Conservation (phyloP, 768 basidiomycete species). For the Gyrodon lividus region DNA sequence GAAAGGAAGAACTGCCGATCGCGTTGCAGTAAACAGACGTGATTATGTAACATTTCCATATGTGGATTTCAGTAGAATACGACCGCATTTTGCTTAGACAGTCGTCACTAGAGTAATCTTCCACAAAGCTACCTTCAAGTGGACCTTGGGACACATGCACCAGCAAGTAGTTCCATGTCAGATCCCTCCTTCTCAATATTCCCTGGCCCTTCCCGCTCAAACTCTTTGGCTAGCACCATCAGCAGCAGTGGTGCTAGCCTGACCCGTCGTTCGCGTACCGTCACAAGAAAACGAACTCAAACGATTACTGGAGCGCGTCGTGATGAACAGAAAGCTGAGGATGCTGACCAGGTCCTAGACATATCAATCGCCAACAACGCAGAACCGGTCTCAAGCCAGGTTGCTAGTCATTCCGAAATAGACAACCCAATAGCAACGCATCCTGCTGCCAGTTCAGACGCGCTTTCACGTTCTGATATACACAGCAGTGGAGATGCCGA, state of each 20-base stretch:
- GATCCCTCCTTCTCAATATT: conserved; percentile 28
- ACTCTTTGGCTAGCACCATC: conserved; percentile 39
- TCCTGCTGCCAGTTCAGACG: conserved; percentile 13
- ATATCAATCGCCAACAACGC: conserved; percentile 27
- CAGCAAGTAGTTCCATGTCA: conserved; percentile 28
- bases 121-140: conserved; percentile 8
- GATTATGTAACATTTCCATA: conserved; percentile 32
- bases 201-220: conserved; percentile 34
- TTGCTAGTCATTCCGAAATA: conserved; percentile 11
- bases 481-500: conserved; percentile 12
- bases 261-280: conserved; percentile 46
- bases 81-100: conserved; percentile 21
- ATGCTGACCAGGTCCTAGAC: conserved; percentile 26
- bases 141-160: conserved; percentile 21
- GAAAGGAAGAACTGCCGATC: conserved; percentile 17
- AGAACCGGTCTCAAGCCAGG: conserved; percentile 2
- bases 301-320: conserved; percentile 41
- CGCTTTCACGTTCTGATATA: conserved; percentile 9
- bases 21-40: conserved; percentile 1
- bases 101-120: conserved; percentile 1
- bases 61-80: conserved; percentile 5
- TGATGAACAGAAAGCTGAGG: conserved; percentile 17
- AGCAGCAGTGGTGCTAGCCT: conserved; percentile 50
- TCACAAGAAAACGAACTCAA: conserved; percentile 53
- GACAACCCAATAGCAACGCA: conserved; percentile 11